Evolutionary conservation across 2,329 filamentous ascomycete genomes (phyloP), one percentile per base, ranked within the genome.

Genomic region (Cercospora sp.): DNA sequence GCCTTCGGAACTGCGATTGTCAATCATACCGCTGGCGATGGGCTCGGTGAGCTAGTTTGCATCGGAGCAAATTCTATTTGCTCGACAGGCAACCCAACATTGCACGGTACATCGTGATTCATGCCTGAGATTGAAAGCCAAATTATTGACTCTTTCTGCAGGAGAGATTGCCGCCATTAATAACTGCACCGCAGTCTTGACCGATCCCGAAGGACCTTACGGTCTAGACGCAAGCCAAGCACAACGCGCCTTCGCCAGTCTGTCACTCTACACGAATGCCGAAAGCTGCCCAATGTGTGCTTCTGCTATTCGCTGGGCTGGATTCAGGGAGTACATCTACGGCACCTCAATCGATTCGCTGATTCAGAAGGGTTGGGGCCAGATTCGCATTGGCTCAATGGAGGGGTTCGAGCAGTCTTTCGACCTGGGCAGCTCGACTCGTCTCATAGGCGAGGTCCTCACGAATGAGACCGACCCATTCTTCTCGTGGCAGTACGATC

Each of bases 221-320:
- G 80, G 78, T 3, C 74, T 87, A 49, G 79, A 77, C 0, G 73
- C 81, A 0, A 60, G 73, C 8, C 79, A 83, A 64, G 81, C 83
- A 0, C 73, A 81, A n/a, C 74, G 72, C 3, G 85, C 85, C 0
- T 86, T 85, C 70, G 68, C 76, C 2, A 71, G 79, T 16, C 75
- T 88, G n/a, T 82, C 82, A 5, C 75, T 87, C 3, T 87, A 88
- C 75, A 87, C 85, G 24, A 88, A 85, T 73, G 85, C 82, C 1
- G 85, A 88, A 75, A 83, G 82, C 66, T 88, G 86, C 74, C 83
- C 85, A 6, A 88, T 87, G 82, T 88, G 86, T 71, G 85, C 86
- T 1, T 82, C 84, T 6, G 85, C 85, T 0, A 86, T 87, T 69
- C 82, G 85, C 1, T 87, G 84, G 84, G 80, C 85, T 0, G 84